These are phyloP conservation scores for Chlamydomonas sp. DNA, from an alignment of 139 green algal species.

Conservation along the genomic window DNA sequence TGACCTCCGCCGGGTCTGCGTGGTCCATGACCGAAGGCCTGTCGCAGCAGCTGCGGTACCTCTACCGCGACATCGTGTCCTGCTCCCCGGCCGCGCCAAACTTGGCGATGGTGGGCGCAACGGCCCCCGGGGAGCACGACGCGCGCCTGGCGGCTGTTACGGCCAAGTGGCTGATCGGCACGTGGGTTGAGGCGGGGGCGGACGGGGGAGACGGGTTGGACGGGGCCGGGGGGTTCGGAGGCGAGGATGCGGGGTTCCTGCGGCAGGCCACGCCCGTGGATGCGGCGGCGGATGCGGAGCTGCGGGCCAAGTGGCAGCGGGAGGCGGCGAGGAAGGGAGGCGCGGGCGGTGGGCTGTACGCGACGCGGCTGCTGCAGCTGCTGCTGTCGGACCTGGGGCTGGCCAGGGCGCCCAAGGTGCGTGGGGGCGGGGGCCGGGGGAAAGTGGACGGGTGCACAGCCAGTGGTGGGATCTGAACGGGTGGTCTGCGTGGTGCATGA, in stretches of 20 bases:
- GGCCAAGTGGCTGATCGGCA: slow-evolving; percentile 25
- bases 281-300: not conserved
- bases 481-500: no score
- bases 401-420: not conserved
- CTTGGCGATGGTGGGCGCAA: slow-evolving; percentile 12
- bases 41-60: not conserved
- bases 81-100: slow-evolving; percentile 8
- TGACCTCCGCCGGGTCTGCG: not conserved
- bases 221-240: not conserved
- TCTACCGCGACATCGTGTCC: slow-evolving; percentile 26
- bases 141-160: not conserved
- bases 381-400: slow-evolving; percentile 14
- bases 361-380: slow-evolving; percentile 2
- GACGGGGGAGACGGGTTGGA: not conserved
- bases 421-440: not conserved
- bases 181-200: not conserved
- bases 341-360: slow-evolving; percentile 7
- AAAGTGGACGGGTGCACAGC: no score
- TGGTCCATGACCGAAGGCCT: not conserved
- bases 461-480: no score
- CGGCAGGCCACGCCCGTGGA: slow-evolving; percentile 21
- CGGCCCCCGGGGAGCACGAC: not conserved
- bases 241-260: not conserved
- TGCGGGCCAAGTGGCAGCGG: not conserved
- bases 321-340: not conserved